phyloP scores from a whole-genome alignment of 225 moss, liverwort and hornwort genomes.

The Polytrichum formosum region DNA sequence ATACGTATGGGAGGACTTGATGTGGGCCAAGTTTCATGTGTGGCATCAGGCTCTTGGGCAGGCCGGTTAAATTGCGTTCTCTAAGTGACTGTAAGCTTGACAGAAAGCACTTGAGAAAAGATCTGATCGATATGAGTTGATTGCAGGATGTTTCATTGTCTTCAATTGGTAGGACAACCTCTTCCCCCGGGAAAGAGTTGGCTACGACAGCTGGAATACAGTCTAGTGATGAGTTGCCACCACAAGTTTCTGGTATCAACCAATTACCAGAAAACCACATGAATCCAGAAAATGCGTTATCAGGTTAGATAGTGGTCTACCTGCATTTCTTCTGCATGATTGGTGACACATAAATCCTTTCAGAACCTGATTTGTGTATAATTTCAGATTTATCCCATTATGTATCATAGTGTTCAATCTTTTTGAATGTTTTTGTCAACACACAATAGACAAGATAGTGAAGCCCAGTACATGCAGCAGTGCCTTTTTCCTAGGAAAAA shows the following conservation, averaged over 20 bases:
- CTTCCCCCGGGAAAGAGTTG: constrained; percentile 15
- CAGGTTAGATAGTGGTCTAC: constrained; percentile 28
- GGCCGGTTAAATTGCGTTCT: too few species aligned
- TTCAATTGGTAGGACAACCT: constrained; percentile 17
- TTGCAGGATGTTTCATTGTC: constrained; percentile 37
- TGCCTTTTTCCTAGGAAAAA: too few species aligned
- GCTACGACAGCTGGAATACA: constrained; percentile 1
- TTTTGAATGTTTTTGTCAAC: too few species aligned
- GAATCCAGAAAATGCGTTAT: constrained; percentile 22
- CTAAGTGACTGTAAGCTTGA: too few species aligned
- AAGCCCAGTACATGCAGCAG: too few species aligned
- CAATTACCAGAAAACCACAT: constrained; percentile 20
- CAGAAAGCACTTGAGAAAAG: too few species aligned
- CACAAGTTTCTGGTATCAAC: constrained; percentile 12
- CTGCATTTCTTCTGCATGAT: background rate
- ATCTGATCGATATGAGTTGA: background rate
- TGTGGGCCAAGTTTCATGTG: too few species aligned
- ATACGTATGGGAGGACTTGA: too few species aligned
- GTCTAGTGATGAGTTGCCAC: background rate
- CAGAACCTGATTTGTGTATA: background rate
- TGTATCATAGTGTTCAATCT: too few species aligned
- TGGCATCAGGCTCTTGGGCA: too few species aligned
- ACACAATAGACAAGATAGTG: too few species aligned
- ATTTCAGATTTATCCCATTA: too few species aligned
- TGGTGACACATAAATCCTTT: background rate